phyloP scores from a whole-genome alignment of 495 filamentous ascomycete genomes.

The Pyrenopolyporus hunteri region DNA sequence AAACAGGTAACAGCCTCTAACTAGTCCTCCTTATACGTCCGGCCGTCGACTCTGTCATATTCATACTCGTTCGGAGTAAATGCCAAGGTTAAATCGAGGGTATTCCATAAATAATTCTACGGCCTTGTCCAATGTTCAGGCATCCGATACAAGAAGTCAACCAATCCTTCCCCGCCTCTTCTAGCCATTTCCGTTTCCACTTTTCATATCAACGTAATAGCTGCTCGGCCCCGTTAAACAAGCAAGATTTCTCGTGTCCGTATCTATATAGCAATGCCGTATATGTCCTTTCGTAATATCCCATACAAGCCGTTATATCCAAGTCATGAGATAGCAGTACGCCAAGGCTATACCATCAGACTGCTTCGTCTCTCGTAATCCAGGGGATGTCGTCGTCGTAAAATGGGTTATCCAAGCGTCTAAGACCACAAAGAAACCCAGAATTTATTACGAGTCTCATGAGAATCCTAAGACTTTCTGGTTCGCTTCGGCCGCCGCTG shows the following conservation, averaged over 20 bases:
- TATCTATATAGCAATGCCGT: conserved; percentile 25
- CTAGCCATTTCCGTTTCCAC: not conserved
- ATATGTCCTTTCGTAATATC: conserved; percentile 24
- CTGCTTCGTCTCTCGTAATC: conserved; percentile 12
- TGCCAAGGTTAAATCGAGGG: conserved; percentile 9
- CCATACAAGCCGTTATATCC: conserved; percentile 31
- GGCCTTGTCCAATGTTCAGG: conserved; percentile 11
- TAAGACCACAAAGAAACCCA: conserved; percentile 1
- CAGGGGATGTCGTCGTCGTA: conserved; percentile 10
- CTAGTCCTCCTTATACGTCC: not conserved
- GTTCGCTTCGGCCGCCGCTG: conserved; percentile 33
- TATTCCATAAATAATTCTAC: conserved; percentile 28
- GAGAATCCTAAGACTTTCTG: conserved; percentile 29
- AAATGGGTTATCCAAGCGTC: not conserved
- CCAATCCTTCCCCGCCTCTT: conserved; percentile 1
- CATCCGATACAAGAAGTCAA: conserved; percentile 15
- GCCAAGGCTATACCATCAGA: not conserved
- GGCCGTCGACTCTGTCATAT: conserved; percentile 8
- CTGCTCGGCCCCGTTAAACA: conserved; percentile 6
- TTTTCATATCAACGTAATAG: conserved; percentile 8
- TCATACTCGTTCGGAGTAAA: conserved; percentile 18
- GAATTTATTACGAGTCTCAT: not conserved
- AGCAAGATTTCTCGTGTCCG: conserved; percentile 8
- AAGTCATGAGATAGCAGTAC: conserved; percentile 6
- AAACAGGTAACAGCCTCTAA: conserved; percentile 7